Evolutionary conservation across 306 rosid species (phyloP), one percentile per base, ranked within the genome.

Genomic region (Vachellia collinsii): DNA sequence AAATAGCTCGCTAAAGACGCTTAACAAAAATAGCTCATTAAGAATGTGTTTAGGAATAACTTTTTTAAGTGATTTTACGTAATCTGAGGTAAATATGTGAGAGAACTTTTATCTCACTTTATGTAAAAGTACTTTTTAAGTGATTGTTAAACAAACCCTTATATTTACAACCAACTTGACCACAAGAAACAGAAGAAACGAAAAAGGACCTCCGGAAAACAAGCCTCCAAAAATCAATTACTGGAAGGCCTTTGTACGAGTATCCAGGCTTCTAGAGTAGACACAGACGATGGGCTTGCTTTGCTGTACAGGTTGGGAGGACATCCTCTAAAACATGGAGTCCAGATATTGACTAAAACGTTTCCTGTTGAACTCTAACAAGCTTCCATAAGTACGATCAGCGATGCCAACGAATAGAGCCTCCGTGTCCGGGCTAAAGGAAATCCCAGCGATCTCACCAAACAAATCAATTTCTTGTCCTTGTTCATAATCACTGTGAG

Each of bases 361-460:
- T 73, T 74, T 89, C 82, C 84, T 87, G 78, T 69, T 90, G 80
- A 90, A 93, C 90, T 94, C 97, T 58, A 94, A 81, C 75, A 94
- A 77, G 66, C 99, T 93, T 16, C 97, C 97, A 8, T 94, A 94
- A 1, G 92, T 89, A 53, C 97, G 93, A 70, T 94, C 99, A 7
- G 97, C 93, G 14, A 94, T 72, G 10, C 93, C 99, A 29, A 94
- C 84, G 81, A 93, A 94, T 17, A 94, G 84, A 50, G 99, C 92
- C 72, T 94, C 90, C 3, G 84, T 80, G 82, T 94, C 97, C 0
- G 99, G 99, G 88, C 97, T 93, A 50, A 94, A 94, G 16, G 97
- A 88, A 71, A 93, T 59, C 10, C 97, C 97, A 25, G 97, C 97
- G 46, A 94, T 93, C 85, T 93, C 97, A 42, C 99, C 99, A 48